Conservation (phyloP, 768 basidiomycete genomes). For the Lyophyllum atratum region DNA sequence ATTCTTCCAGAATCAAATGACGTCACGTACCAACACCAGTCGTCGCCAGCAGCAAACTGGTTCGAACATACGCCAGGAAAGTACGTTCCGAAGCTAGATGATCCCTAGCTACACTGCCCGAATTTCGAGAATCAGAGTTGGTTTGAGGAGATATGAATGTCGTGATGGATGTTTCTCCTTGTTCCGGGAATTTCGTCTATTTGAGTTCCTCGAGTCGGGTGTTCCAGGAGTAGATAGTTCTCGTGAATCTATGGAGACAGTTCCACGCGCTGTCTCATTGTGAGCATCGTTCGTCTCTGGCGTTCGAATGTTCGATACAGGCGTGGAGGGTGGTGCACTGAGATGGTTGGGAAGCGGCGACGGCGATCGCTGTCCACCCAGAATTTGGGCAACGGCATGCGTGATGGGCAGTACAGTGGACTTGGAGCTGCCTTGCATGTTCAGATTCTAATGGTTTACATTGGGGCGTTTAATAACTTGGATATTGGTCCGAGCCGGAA, state of each 20-base stretch:
- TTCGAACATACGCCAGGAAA: slow-evolving; percentile 65
- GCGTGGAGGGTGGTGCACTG: slow-evolving; percentile 15
- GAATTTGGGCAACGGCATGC: neutral
- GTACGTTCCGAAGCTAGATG: slow-evolving; percentile 67
- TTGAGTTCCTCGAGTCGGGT: neutral
- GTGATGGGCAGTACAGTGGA: slow-evolving; percentile 1
- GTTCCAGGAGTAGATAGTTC: neutral
- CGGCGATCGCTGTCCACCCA: slow-evolving; percentile 5
- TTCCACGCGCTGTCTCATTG: neutral
- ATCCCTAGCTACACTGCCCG: slow-evolving; percentile 64
- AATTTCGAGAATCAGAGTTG: slow-evolving; percentile 41
- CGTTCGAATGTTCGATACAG: slow-evolving; percentile 3
- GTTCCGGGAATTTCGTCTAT: slow-evolving; percentile 6
- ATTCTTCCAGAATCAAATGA: neutral
- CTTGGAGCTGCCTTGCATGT: neutral
- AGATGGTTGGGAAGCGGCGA: slow-evolving; percentile 8
- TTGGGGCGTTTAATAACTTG: too few relatives aligned
- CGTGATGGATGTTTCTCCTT: neutral
- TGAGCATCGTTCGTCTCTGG: slow-evolving; percentile 1
- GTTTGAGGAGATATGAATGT: neutral
- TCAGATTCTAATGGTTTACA: neutral
- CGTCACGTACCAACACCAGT: slow-evolving; percentile 56
- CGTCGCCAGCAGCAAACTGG: slow-evolving; percentile 59
- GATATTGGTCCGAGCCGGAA: too few relatives aligned
- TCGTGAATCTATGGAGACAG: neutral